phyloP scores from a whole-genome alignment of 495 filamentous ascomycete genomes.

The Daldinia decipiens region DNA sequence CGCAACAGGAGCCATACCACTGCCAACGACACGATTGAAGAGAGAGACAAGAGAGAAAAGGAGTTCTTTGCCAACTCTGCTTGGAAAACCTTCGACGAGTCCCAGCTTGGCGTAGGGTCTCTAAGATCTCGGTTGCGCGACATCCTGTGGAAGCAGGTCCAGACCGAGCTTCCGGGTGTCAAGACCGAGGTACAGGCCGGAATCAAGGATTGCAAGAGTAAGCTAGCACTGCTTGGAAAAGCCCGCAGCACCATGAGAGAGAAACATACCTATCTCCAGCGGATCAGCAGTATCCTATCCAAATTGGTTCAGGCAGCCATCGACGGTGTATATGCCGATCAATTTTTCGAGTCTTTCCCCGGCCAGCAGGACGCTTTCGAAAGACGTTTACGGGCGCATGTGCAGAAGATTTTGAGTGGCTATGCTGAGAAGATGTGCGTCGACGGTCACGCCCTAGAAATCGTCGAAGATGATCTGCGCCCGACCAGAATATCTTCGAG shows the following conservation, averaged over 20 bases:
- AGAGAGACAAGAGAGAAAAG: slow-evolving; percentile 49
- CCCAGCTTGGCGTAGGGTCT: slow-evolving; percentile 32
- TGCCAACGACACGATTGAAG: slow-evolving; percentile 45
- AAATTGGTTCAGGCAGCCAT: slow-evolving; percentile 37
- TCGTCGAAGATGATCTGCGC: slow-evolving; percentile 40
- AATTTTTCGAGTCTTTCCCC: slow-evolving; percentile 41
- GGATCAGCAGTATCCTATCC: slow-evolving; percentile 38
- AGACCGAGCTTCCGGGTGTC: slow-evolving; percentile 36
- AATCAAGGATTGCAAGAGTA: slow-evolving; percentile 33
- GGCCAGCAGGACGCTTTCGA: slow-evolving; percentile 41
- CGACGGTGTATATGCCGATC: slow-evolving; percentile 43
- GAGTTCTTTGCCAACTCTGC: slow-evolving; percentile 47
- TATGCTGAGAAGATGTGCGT: slow-evolving; percentile 47
- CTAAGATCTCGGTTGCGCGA: slow-evolving; percentile 37
- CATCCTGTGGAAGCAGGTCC: slow-evolving; percentile 42
- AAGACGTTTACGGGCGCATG: slow-evolving; percentile 46
- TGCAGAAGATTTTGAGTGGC: slow-evolving; percentile 42
- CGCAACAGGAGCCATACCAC: slow-evolving; percentile 56
- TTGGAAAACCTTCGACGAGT: slow-evolving; percentile 31
- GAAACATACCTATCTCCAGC: slow-evolving; percentile 57
- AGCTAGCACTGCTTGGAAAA: slow-evolving; percentile 39
- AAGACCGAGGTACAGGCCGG: slow-evolving; percentile 38
- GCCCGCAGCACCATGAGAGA: slow-evolving; percentile 47
- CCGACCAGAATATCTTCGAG: slow-evolving; percentile 17
- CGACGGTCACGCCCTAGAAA: slow-evolving; percentile 43